Conservation (phyloP, 129 eudicot genomes). For the Mikania micrantha region DNA sequence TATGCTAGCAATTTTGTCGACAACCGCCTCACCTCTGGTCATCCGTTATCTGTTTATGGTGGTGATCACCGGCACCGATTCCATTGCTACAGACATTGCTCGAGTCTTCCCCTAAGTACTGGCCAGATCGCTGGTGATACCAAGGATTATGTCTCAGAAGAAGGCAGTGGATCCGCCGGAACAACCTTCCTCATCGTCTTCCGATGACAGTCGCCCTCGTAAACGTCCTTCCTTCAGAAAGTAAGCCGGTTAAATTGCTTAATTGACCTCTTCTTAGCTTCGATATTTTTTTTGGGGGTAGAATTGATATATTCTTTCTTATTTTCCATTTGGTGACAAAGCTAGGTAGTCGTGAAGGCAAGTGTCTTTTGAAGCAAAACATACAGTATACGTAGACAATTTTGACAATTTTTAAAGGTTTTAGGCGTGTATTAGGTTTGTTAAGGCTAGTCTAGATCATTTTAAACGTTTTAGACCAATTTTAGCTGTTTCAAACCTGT, state of each 20-base stretch:
- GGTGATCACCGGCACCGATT: neutral
- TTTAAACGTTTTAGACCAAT: too few relatives aligned
- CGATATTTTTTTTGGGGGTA: neutral
- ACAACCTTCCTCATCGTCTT: constrained; percentile 23
- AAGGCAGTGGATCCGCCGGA: constrained; percentile 23
- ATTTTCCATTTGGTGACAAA: neutral
- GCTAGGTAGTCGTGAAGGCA: too few relatives aligned
- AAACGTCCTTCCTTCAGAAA: constrained; percentile 31
- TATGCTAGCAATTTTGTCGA: neutral
- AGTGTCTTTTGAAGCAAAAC: too few relatives aligned
- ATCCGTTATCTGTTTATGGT: neutral
- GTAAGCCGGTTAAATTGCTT: constrained; percentile 15
- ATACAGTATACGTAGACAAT: too few relatives aligned
- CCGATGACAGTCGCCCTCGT: constrained; percentile 16
- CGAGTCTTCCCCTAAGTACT: neutral
- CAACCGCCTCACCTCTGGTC: constrained; percentile 4
- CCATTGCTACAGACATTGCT: neutral
- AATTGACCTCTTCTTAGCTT: too few relatives aligned
- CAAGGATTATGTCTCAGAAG: constrained; percentile 25
- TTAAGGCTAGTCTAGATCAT: too few relatives aligned
- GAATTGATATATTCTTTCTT: too few relatives aligned
- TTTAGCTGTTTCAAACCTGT: too few relatives aligned
- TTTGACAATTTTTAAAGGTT: too few relatives aligned
- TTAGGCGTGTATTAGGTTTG: too few relatives aligned
- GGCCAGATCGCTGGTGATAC: neutral